Evolutionary conservation across 768 basidiomycete species (phyloP).

Genomic region (Tylopilus felleus): DNA sequence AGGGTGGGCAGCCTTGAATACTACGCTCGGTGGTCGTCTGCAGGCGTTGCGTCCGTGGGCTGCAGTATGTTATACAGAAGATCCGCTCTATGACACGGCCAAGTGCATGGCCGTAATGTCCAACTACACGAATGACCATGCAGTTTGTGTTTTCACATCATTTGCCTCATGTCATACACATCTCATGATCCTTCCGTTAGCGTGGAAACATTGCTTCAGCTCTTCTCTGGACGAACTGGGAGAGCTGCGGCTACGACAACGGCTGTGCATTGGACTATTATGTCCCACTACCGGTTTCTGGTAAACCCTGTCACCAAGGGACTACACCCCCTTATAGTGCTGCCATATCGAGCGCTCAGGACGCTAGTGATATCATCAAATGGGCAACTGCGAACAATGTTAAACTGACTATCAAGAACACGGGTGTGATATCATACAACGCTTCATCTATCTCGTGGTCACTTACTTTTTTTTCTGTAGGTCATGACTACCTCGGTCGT

Average conservation of each 20-base stretch:
- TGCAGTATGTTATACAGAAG: neutral
- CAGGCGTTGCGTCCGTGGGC: constrained; percentile 13
- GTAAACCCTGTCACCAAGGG: too few relatives aligned
- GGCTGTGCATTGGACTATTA: too few relatives aligned
- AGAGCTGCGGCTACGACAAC: too few relatives aligned
- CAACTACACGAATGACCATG: constrained; percentile 6
- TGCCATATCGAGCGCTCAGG: neutral
- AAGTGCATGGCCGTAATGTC: constrained; percentile 7
- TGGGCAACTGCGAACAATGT: constrained; percentile 20
- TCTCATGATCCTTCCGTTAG: too few relatives aligned
- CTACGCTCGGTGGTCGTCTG: constrained; percentile 3
- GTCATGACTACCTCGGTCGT: constrained; percentile 22
- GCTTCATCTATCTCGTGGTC: too few relatives aligned
- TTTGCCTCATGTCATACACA: too few relatives aligned
- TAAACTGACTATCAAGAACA: constrained; percentile 21
- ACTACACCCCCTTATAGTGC: too few relatives aligned
- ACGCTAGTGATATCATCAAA: constrained; percentile 17
- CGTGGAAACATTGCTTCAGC: too few relatives aligned
- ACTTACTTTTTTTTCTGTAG: neutral
- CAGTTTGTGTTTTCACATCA: neutral
- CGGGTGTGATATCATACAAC: neutral
- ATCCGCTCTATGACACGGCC: neutral
- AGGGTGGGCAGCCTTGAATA: constrained; percentile 8
- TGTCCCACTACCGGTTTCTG: too few relatives aligned
- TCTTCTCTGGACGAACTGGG: too few relatives aligned